A percentile compares a stretch with the other conserved stretches of the same genome.
phyloP scores from a whole-genome alignment of 73 alveolate species.

The Blepharisma stoltei region DNA sequence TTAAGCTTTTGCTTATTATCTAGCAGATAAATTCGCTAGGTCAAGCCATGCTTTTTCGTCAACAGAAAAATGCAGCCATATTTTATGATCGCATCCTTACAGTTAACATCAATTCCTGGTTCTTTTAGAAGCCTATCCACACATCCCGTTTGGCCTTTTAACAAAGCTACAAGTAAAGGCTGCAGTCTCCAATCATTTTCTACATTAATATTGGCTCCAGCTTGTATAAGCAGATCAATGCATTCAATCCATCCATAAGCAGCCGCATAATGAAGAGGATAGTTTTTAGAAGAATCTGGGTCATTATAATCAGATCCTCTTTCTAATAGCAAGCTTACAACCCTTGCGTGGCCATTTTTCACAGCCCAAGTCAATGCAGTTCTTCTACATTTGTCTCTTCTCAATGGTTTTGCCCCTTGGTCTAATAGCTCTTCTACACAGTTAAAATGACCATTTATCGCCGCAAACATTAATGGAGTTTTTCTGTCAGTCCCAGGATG shows the following conservation, averaged over 20 bases:
- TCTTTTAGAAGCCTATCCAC: conserved; percentile 77
- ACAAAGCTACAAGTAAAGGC: conserved; percentile 88
- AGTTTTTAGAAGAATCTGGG: conserved; percentile 85
- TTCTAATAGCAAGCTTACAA: conserved; percentile 67
- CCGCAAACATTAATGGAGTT: conserved; percentile 91
- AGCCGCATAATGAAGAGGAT: conserved; percentile 96
- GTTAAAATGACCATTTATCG: conserved; percentile 81
- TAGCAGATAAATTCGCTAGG: no score
- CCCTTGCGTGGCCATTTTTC: conserved; percentile 82
- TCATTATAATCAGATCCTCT: conserved; percentile 85
- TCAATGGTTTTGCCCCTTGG: conserved; percentile 75
- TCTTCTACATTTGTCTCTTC: conserved; percentile 84
- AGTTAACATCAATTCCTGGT: conserved; percentile 80
- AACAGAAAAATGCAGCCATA: no score
- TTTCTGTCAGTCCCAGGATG: conserved; percentile 62
- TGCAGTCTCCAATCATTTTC: conserved; percentile 91
- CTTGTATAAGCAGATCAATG: conserved; percentile 71
- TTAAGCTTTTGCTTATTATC: no score
- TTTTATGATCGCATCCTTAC: no score
- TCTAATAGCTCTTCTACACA: conserved; percentile 74
- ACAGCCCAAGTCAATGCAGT: conserved; percentile 90
- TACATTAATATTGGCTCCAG: conserved; percentile 92
- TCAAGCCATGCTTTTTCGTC: no score
- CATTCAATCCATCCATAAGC: conserved; percentile 89
- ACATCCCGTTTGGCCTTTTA: conserved; percentile 79